Evolutionary conservation across 2,329 filamentous ascomycete genomes (phyloP).

Genomic region (Colletotrichum graminicola): DNA sequence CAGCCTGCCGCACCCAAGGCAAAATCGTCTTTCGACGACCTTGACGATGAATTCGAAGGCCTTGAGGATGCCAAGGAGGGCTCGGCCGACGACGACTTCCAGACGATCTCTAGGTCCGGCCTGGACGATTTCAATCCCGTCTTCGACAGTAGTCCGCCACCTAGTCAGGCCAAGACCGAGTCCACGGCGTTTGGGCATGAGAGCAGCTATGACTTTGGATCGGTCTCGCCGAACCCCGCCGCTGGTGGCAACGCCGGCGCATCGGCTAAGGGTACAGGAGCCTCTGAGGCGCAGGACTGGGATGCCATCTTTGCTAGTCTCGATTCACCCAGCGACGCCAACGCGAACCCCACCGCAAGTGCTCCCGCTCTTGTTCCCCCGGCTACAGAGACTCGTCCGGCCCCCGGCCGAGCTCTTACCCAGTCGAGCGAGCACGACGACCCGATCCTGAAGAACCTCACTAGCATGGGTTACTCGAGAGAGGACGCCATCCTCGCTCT

Average conservation of each 20-base stretch:
- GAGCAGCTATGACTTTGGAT: constrained; percentile 71
- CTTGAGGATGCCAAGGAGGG: constrained; percentile 88
- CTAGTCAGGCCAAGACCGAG: constrained; percentile 67
- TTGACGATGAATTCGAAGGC: constrained; percentile 85
- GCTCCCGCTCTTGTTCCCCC: constrained; percentile 39
- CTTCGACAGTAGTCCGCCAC: constrained; percentile 78
- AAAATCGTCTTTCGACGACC: constrained; percentile 75
- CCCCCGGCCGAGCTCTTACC: constrained; percentile 74
- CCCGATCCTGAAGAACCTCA: constrained; percentile 89
- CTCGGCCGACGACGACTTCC: constrained; percentile 83
- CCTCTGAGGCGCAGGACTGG: constrained; percentile 80
- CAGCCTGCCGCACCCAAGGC: constrained; percentile 48
- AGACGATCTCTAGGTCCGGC: constrained; percentile 76
- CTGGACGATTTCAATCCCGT: constrained; percentile 85
- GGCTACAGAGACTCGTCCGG: constrained; percentile 44
- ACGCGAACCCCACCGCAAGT: constrained; percentile 42
- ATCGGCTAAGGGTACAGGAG: constrained; percentile 52
- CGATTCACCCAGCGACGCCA: constrained; percentile 63
- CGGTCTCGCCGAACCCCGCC: constrained; percentile 54
- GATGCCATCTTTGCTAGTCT: constrained; percentile 91
- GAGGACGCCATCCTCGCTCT: constrained; percentile 81
- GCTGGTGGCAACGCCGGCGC: constrained; percentile 53
- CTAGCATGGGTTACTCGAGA: constrained; percentile 87
- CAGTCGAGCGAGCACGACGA: constrained; percentile 87
- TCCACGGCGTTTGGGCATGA: constrained; percentile 65